These are phyloP conservation scores for Scedosporium boydii DNA, from an alignment of 2,329 filamentous ascomycete genomes.

Conservation along the genomic window DNA sequence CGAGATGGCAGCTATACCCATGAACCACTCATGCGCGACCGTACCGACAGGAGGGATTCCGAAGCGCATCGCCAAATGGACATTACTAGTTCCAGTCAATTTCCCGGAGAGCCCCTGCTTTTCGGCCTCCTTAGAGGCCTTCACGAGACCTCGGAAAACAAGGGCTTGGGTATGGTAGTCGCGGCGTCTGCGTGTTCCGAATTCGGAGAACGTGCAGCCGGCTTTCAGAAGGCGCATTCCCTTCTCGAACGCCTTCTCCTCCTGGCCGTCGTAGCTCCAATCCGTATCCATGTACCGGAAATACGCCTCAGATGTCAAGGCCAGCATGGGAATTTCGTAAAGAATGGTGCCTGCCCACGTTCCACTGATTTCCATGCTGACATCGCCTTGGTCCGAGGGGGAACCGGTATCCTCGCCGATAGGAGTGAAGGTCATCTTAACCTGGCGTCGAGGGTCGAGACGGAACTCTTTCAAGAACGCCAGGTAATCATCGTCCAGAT, in stretches of 20 bases:
- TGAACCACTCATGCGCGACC: constrained; percentile 96
- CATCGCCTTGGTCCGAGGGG: constrained; percentile 60
- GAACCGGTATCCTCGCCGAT: constrained; percentile 46
- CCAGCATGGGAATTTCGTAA: constrained; percentile 92
- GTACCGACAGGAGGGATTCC: constrained; percentile 78
- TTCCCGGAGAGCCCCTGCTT: constrained; percentile 59
- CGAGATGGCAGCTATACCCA: constrained; percentile 90
- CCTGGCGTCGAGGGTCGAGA: constrained; percentile 71
- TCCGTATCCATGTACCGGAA: constrained; percentile 94
- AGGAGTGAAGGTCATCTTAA: constrained; percentile 58
- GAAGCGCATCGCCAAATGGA: constrained; percentile 93
- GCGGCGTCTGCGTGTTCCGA: constrained; percentile 78
- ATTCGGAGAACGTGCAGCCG: constrained; percentile 87
- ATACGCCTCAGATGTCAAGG: constrained; percentile 89
- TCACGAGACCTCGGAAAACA: constrained; percentile 77
- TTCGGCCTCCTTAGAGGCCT: constrained; percentile 63
- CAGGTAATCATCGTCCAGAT: constrained; percentile 70
- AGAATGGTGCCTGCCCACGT: constrained; percentile 92
- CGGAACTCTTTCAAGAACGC: constrained; percentile 73
- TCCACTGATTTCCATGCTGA: constrained; percentile 69
- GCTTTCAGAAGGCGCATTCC: constrained; percentile 67
- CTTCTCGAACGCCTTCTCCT: constrained; percentile 76
- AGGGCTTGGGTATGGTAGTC: constrained; percentile 94
- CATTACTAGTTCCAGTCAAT: constrained; percentile 86
- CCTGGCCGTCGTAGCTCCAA: constrained; percentile 81